Conservation (phyloP, 2,329 filamentous ascomycete species). For the Neofusicoccum parvum region DNA sequence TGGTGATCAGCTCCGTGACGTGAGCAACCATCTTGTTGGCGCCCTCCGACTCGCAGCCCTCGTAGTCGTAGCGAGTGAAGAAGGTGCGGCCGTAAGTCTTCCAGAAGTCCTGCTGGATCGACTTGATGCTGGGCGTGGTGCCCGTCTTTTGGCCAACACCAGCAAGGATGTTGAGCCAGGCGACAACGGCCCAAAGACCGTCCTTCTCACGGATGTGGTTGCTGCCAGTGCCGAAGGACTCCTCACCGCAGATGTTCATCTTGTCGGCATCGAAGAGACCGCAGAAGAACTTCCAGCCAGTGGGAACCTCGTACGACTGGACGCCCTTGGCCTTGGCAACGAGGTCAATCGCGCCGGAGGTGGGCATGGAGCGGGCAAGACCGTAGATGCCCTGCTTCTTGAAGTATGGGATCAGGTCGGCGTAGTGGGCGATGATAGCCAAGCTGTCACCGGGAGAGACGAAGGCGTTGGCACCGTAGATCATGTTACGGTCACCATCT, state of each 20-base stretch:
- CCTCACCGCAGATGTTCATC: slow-evolving; percentile 97
- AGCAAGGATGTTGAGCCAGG: slow-evolving; percentile 98
- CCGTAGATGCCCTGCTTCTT: slow-evolving; percentile 95
- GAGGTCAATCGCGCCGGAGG: slow-evolving; percentile 90
- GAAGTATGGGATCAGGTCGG: slow-evolving; percentile 96
- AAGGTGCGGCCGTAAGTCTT: slow-evolving; percentile 93
- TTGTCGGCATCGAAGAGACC: slow-evolving; percentile 92
- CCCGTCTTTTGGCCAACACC: slow-evolving; percentile 81
- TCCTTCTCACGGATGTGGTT: slow-evolving; percentile 99
- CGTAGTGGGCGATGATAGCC: slow-evolving; percentile 97
- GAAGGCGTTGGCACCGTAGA: slow-evolving; percentile 95
- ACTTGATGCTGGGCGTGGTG: slow-evolving; percentile 86
- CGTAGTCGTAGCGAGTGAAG: slow-evolving; percentile 99
- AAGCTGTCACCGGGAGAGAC: slow-evolving; percentile 96
- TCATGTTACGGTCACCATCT: slow-evolving; percentile 99
- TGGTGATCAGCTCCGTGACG: slow-evolving; percentile 75
- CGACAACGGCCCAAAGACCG: slow-evolving; percentile 93
- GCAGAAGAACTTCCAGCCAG: slow-evolving; percentile 99
- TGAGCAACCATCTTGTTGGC: slow-evolving; percentile 87
- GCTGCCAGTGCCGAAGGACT: slow-evolving; percentile 96
- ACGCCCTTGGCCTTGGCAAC: slow-evolving; percentile 94
- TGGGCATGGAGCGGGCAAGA: slow-evolving; percentile 96
- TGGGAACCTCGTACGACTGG: slow-evolving; percentile 93
- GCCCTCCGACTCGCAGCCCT: slow-evolving; percentile 87
- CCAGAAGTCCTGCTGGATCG: slow-evolving; percentile 98